phyloP scores from a whole-genome alignment of 2,329 filamentous ascomycete genomes.

The Penicillium sp. region DNA sequence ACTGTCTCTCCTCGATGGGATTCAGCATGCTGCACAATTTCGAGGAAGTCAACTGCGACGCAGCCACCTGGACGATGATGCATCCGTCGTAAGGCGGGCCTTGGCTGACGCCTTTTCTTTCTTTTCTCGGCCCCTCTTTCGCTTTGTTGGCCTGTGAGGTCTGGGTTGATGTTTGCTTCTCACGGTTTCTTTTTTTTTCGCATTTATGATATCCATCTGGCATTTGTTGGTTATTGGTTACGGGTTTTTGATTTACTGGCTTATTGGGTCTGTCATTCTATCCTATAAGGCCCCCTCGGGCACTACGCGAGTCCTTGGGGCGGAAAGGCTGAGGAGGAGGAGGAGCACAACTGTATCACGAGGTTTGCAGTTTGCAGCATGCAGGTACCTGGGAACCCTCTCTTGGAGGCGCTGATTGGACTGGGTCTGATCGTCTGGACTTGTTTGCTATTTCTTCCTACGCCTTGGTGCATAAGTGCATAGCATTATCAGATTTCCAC shows the following conservation, averaged over 20 bases:
- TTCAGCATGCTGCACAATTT: conserved; percentile 78
- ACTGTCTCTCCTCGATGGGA: conserved; percentile 75
- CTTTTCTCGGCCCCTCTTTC: conserved; percentile 1
- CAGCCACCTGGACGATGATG: conserved; percentile 61
- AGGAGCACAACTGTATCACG: neutral
- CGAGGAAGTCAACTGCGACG: conserved; percentile 75
- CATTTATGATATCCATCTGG: conserved; percentile 28
- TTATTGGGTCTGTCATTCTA: neutral
- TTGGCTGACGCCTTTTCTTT: conserved; percentile 2
- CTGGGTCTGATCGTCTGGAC: neutral
- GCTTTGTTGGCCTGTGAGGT: neutral
- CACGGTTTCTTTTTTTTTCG: conserved; percentile 6
- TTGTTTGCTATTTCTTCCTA: neutral
- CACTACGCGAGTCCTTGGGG: neutral
- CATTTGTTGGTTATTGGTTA: conserved; percentile 13
- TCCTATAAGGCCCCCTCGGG: neutral
- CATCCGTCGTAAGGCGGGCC: conserved; percentile 36
- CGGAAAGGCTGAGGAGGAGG: neutral
- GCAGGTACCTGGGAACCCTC: conserved; percentile 12
- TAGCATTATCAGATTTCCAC: conserved; percentile 1
- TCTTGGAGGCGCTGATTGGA: conserved; percentile 1
- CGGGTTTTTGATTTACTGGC: conserved; percentile 5
- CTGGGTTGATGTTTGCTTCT: conserved; percentile 1
- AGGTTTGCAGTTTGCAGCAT: neutral
- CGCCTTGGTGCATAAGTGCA: neutral